phyloP scores from a whole-genome alignment of 345 rosid genomes.

The Camelina hispida region DNA sequence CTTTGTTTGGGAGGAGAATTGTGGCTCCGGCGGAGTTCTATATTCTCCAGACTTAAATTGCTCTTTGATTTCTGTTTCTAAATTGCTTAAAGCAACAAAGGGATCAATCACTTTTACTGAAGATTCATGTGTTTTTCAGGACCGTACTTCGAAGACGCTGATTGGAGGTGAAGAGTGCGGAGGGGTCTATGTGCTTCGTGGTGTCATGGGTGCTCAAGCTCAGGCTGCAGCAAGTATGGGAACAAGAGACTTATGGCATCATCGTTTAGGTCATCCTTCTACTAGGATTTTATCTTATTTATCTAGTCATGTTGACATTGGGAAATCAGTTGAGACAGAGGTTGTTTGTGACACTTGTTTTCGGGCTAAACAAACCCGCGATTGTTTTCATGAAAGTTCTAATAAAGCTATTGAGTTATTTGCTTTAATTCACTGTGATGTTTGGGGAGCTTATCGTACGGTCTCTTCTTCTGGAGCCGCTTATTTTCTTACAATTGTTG shows the following conservation, averaged over 20 bases:
- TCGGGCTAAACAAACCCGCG: too few species aligned
- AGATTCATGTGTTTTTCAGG: neutral
- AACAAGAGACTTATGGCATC: neutral
- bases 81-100: neutral
- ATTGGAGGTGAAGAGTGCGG: constrained; percentile 12
- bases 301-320: neutral
- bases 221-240: neutral
- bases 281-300: neutral
- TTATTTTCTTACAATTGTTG: too few species aligned
- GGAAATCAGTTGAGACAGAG: neutral
- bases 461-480: too few species aligned
- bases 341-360: neutral
- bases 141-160: neutral
- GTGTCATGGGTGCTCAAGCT: neutral
- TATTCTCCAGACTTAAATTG: neutral
- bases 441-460: too few species aligned
- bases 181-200: neutral
- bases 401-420: too few species aligned
- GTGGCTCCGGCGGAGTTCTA: neutral
- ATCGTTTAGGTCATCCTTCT: neutral
- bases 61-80: neutral
- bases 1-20: neutral
- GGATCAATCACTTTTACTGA: neutral
- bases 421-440: too few species aligned
- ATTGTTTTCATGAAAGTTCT: too few species aligned